phyloP scores from a whole-genome alignment of 2,329 filamentous ascomycete species.

The Diplodia mutila region DNA sequence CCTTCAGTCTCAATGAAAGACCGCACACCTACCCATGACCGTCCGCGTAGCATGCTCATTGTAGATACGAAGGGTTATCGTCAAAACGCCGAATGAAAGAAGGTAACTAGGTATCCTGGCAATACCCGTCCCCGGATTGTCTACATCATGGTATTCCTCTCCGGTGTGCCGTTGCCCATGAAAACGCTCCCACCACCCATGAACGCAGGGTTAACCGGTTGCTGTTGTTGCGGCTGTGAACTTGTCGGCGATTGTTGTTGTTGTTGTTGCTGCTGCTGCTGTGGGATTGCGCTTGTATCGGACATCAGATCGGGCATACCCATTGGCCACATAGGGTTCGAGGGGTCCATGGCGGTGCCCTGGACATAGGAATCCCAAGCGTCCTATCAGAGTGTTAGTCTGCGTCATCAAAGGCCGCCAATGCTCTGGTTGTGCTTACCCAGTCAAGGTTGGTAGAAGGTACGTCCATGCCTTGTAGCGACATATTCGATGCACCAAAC shows the following conservation, averaged over 20 bases:
- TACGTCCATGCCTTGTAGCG: conserved; percentile 59
- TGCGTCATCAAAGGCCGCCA: not conserved
- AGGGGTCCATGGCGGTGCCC: conserved; percentile 53
- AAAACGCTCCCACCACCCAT: conserved; percentile 40
- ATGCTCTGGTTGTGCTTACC: conserved; percentile 52
- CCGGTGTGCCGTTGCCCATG: conserved; percentile 42
- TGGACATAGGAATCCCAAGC: conserved; percentile 73
- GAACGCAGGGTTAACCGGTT: conserved; percentile 35
- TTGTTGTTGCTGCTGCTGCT: conserved; percentile 32
- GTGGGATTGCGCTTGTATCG: conserved; percentile 30
- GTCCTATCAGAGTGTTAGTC: conserved; percentile 53
- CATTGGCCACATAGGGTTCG: conserved; percentile 50
- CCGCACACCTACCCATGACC: not conserved
- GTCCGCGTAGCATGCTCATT: not conserved
- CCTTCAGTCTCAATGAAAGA: not conserved
- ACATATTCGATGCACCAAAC: conserved; percentile 52
- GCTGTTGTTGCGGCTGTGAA: conserved; percentile 15
- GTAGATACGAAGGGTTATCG: not conserved
- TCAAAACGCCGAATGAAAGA: not conserved
- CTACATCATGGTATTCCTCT: conserved; percentile 24
- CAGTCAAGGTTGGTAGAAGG: conserved; percentile 60
- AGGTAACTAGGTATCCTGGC: not conserved
- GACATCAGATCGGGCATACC: conserved; percentile 34
- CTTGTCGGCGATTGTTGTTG: conserved; percentile 27
- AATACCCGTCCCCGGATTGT: not conserved